Conservation (phyloP, 2,329 filamentous ascomycete genomes). For the Lecanoromycetidae sp. region DNA sequence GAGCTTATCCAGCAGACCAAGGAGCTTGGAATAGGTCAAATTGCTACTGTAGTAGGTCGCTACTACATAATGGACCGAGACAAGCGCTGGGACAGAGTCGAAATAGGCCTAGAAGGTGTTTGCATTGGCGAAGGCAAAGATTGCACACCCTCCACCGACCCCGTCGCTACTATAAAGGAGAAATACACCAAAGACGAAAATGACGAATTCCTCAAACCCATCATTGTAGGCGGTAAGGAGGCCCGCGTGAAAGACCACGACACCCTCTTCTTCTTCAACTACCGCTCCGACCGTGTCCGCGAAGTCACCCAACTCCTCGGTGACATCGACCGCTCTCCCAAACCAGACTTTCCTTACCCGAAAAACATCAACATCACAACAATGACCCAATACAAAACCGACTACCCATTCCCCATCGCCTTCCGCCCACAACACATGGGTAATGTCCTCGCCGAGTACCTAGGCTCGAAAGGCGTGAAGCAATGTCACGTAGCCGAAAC, state of each 20-base stretch:
- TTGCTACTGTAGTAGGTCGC: conserved; percentile 85
- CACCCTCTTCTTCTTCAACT: conserved; percentile 99
- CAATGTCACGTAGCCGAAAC: conserved; percentile 97
- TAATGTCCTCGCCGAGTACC: conserved; percentile 95
- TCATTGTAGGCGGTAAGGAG: conserved; percentile 82
- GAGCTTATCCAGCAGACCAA: conserved; percentile 67
- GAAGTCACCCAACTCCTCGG: conserved; percentile 93
- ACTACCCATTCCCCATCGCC: conserved; percentile 83
- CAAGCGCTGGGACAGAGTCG: conserved; percentile 95
- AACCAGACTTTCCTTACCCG: conserved; percentile 85
- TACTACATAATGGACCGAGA: conserved; percentile 99
- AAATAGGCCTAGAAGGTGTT: conserved; percentile 78
- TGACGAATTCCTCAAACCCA: conserved; percentile 97
- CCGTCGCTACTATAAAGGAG: conserved; percentile 73
- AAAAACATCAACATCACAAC: conserved; percentile 79
- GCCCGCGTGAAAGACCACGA: conserved; percentile 79
- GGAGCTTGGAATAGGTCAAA: conserved; percentile 74
- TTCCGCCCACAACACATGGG: conserved; percentile 94
- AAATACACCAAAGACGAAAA: conserved; percentile 80
- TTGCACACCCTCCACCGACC: conserved; percentile 50
- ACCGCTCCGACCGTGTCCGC: conserved; percentile 92
- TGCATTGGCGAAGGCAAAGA: conserved; percentile 77
- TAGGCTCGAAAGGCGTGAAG: conserved; percentile 67
- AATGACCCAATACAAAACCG: conserved; percentile 97
- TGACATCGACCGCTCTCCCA: conserved; percentile 79